Evolutionary conservation across 352 stramenopile genomes (phyloP).

Genomic region (Phytophthora constricta): DNA sequence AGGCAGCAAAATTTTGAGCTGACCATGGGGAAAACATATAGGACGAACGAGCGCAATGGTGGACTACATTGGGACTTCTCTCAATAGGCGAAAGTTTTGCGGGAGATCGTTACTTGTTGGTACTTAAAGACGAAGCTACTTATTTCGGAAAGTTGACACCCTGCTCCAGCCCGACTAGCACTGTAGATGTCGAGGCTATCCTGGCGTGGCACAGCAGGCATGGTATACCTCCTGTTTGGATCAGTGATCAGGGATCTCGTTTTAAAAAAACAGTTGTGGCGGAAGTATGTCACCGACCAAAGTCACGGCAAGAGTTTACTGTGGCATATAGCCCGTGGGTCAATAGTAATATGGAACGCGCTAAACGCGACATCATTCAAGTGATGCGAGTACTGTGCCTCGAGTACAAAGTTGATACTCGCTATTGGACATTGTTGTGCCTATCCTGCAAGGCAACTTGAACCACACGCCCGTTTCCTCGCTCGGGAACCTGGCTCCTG

Average conservation of each 20-base stretch:
- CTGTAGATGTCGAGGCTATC: not conserved
- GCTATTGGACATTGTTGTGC: conserved; percentile 1
- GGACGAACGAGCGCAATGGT: conserved; percentile 10
- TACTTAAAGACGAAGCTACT: conserved; percentile 16
- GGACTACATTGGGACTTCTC: conserved; percentile 11
- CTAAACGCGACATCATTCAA: not conserved
- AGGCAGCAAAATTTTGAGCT: conserved; percentile 3
- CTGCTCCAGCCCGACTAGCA: not conserved
- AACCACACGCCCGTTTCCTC: not conserved
- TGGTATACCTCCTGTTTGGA: not conserved
- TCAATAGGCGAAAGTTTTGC: conserved; percentile 2
- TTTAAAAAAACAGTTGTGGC: no score
- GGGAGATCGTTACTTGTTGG: not conserved
- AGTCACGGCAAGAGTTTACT: conserved; percentile 1
- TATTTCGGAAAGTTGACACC: not conserved
- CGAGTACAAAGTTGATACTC: conserved; percentile 9
- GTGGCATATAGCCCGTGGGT: conserved; percentile 5
- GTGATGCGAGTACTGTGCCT: not conserved
- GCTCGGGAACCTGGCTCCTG: not conserved
- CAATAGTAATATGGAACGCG: not conserved
- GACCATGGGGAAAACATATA: conserved; percentile 4
- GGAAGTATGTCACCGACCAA: not conserved
- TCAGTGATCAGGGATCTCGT: conserved; percentile 11
- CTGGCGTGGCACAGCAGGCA: conserved; percentile 1
- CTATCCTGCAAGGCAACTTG: not conserved